These are phyloP conservation scores for Trametes cubensis DNA, from an alignment of 768 basidiomycete genomes.

Conservation along the genomic window DNA sequence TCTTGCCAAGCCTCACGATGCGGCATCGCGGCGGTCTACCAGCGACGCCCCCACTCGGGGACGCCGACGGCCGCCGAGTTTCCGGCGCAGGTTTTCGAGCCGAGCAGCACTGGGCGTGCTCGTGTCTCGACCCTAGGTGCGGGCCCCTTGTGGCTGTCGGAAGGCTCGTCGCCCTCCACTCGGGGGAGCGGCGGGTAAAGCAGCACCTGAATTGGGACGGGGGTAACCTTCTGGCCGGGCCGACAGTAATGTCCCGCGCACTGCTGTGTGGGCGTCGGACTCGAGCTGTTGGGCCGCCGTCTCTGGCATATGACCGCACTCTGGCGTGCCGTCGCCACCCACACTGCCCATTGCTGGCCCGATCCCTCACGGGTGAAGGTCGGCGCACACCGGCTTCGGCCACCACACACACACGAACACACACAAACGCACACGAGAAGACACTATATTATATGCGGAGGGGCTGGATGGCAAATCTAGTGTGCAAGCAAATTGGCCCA, in stretches of 20 bases:
- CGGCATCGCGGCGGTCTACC: background rate
- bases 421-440: no score
- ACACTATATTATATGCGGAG: no score
- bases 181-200: background rate
- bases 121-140: slow-evolving; percentile 1
- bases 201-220: slow-evolving; percentile 6
- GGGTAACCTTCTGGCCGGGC: background rate
- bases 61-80: background rate
- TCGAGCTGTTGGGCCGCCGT: slow-evolving; percentile 1
- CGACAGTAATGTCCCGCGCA: no score
- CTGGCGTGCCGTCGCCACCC: background rate
- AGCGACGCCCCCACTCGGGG: background rate
- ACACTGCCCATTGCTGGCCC: background rate
- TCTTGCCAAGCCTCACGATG: background rate
- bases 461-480: background rate
- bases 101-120: background rate
- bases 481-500: background rate
- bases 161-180: background rate
- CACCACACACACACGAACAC: background rate
- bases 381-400: background rate
- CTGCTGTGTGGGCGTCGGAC: background rate
- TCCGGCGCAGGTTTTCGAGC: slow-evolving; percentile 2
- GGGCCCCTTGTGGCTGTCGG: slow-evolving; percentile 7
- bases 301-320: background rate
- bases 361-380: background rate